Percentiles rank a stretch among this genome's conserved stretches.
phyloP scores from a whole-genome alignment of 306 rosid species.

The Crataegus laevigata region DNA sequence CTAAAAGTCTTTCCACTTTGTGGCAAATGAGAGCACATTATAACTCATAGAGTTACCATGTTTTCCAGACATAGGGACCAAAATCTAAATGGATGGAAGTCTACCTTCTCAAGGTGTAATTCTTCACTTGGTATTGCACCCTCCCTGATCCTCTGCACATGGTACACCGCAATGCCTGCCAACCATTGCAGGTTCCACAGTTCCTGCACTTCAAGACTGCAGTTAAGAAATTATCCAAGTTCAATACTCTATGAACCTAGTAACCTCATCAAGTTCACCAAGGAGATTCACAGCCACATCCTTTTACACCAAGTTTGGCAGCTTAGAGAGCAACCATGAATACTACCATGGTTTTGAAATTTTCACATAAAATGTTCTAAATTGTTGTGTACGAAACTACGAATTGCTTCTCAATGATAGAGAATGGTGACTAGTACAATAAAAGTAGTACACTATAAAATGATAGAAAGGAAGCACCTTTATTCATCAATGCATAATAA shows the following conservation, averaged over 20 bases:
- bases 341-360: not conserved
- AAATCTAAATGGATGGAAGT: conserved; percentile 15
- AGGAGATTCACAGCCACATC: not conserved
- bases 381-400: not conserved
- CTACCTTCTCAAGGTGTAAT: conserved; percentile 57
- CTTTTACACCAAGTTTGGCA: not conserved
- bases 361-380: not conserved
- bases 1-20: not conserved
- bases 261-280: not conserved
- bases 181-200: conserved; percentile 81
- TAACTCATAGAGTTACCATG: conserved; percentile 4
- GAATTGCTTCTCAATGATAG: not conserved
- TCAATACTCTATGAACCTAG: not conserved
- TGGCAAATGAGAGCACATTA: conserved; percentile 4
- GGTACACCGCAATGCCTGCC: conserved; percentile 89
- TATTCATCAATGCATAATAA: not conserved
- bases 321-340: not conserved
- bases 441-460: not conserved
- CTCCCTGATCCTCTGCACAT: conserved; percentile 85
- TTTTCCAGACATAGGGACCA: conserved; percentile 4
- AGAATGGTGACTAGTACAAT: not conserved
- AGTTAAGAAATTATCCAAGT: conserved; percentile 17
- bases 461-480: not conserved
- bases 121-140: conserved; percentile 92
- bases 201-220: conserved; percentile 42